These are phyloP conservation scores for Mortierella sp. DNA, from an alignment of 371 early-diverging fungal genomes.

Conservation along the genomic window DNA sequence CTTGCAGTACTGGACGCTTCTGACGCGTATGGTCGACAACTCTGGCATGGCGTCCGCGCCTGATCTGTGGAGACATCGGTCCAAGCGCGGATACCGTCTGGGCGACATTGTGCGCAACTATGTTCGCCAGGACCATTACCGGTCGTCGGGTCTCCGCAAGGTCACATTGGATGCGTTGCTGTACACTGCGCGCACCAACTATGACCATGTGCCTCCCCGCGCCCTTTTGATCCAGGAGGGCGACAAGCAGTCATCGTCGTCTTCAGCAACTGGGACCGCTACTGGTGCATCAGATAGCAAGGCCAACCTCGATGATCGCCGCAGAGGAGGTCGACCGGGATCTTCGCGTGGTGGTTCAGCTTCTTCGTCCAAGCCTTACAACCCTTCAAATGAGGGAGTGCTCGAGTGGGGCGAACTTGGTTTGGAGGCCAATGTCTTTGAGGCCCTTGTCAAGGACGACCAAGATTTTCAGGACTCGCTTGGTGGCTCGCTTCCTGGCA, in stretches of 20 bases:
- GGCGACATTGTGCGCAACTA: slow-evolving; percentile 57
- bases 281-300: not conserved
- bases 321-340: not conserved
- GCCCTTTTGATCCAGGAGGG: slow-evolving; percentile 9
- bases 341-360: not conserved
- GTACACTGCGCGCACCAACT: slow-evolving; percentile 44
- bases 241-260: not conserved
- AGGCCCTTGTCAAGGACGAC: slow-evolving; percentile 38
- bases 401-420: slow-evolving; percentile 56
- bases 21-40: slow-evolving; percentile 65
- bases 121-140: slow-evolving; percentile 55
- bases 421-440: slow-evolving; percentile 48
- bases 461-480: slow-evolving; percentile 52
- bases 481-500: slow-evolving; percentile 47
- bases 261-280: not conserved
- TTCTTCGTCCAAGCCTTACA: slow-evolving; percentile 16
- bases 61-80: slow-evolving; percentile 57
- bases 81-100: slow-evolving; percentile 56
- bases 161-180: slow-evolving; percentile 52
- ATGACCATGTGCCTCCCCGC: slow-evolving; percentile 46
- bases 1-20: slow-evolving; percentile 67
- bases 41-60: slow-evolving; percentile 53
- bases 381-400: slow-evolving; percentile 52
- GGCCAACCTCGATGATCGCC: not conserved
- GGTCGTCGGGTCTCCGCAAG: slow-evolving; percentile 42